Evolutionary conservation across 306 rosid genomes (phyloP).

Genomic region (Astragalus membranaceus): DNA sequence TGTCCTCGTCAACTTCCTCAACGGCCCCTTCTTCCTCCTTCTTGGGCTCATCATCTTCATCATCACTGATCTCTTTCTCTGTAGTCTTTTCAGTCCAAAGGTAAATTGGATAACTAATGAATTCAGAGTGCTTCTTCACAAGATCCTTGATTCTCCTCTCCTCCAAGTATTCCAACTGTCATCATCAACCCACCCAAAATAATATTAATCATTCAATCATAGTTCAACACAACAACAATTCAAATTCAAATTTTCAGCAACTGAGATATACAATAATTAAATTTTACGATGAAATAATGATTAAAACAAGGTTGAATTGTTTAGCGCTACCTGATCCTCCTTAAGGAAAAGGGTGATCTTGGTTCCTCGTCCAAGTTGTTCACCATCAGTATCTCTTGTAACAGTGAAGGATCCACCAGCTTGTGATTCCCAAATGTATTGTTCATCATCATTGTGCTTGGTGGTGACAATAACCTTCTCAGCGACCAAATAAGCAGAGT

Average conservation of each 20-base stretch:
- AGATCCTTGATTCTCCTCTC: slow-evolving; percentile 70
- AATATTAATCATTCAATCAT: no score
- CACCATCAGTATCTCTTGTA: slow-evolving; percentile 52
- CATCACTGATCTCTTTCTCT: slow-evolving; percentile 65
- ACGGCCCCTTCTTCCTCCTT: slow-evolving; percentile 57
- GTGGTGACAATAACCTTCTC: slow-evolving; percentile 61
- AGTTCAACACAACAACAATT: no score
- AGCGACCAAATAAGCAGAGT: slow-evolving; percentile 58
- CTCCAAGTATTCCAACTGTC: slow-evolving; percentile 66
- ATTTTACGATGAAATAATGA: no score
- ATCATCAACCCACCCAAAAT: neutral
- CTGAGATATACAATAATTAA: no score
- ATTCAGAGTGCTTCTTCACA: slow-evolving; percentile 69
- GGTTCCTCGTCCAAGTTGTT: slow-evolving; percentile 69
- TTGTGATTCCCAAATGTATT: slow-evolving; percentile 64
- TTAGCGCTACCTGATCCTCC: slow-evolving; percentile 59
- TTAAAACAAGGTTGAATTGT: neutral
- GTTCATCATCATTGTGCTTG: slow-evolving; percentile 69
- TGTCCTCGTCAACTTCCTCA: slow-evolving; percentile 56
- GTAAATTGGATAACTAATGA: slow-evolving; percentile 60
- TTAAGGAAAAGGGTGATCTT: slow-evolving; percentile 69
- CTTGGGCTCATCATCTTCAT: slow-evolving; percentile 62
- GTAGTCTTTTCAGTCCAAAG: slow-evolving; percentile 69
- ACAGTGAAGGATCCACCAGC: slow-evolving; percentile 74
- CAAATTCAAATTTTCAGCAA: neutral